phyloP scores from a whole-genome alignment of 441 rosid species.

The Populus hybrid region DNA sequence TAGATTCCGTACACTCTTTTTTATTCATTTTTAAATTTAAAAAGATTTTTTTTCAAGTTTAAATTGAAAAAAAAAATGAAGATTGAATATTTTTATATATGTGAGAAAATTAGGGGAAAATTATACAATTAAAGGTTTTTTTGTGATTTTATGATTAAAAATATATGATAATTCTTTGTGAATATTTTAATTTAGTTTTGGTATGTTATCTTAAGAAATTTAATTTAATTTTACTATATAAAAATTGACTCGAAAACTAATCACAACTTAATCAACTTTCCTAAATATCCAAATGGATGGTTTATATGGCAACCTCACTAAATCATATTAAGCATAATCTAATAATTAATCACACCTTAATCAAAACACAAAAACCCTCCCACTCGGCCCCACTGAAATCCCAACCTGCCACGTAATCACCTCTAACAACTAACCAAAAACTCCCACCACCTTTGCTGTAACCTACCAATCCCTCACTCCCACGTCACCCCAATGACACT shows the following conservation, averaged over 20 bases:
- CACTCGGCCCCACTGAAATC: background rate
- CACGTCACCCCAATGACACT: constrained; percentile 53
- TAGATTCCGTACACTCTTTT: too few species aligned
- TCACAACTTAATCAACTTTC: background rate
- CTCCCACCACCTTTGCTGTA: background rate
- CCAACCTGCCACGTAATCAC: background rate
- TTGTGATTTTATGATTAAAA: too few species aligned
- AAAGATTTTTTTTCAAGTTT: too few species aligned
- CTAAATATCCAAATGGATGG: background rate
- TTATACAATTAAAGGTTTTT: too few species aligned
- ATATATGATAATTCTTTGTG: background rate
- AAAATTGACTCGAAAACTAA: background rate
- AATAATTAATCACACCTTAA: background rate
- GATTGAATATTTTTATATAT: too few species aligned
- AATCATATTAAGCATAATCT: too few species aligned
- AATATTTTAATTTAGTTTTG: background rate
- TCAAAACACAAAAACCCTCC: background rate
- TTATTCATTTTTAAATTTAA: too few species aligned
- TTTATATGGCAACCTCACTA: too few species aligned
- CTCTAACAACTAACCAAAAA: background rate
- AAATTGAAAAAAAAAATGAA: too few species aligned
- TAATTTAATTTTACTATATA: too few species aligned
- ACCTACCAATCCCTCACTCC: constrained; percentile 35
- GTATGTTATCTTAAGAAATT: background rate
- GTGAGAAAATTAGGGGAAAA: too few species aligned